These are phyloP conservation scores for Erodium trifolium DNA, from an alignment of 441 rosid species.

Conservation along the genomic window DNA sequence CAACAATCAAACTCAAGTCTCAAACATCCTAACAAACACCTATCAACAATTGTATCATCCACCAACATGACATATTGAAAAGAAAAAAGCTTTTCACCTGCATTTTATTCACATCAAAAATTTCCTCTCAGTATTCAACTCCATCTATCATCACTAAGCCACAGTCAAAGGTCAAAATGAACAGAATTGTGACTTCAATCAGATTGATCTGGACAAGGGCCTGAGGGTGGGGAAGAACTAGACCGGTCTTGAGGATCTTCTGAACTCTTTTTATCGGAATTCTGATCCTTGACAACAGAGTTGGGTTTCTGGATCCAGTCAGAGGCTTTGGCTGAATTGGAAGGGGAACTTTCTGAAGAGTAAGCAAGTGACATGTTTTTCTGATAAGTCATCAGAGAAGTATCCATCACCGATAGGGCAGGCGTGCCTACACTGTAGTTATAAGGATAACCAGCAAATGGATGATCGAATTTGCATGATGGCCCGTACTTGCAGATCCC, in stretches of 20 bases:
- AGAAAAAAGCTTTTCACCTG: slow-evolving; percentile 31
- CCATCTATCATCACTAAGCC: not conserved
- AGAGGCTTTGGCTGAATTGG: slow-evolving; percentile 10
- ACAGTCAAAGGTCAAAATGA: slow-evolving; percentile 21
- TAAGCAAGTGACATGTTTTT: slow-evolving; percentile 28
- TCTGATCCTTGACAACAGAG: slow-evolving; percentile 23
- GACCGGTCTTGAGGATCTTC: slow-evolving; percentile 26
- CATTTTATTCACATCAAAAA: slow-evolving; percentile 42
- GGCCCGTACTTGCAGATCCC: not conserved
- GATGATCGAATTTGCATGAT: not conserved
- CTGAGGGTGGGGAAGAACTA: slow-evolving; percentile 20
- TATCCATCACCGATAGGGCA: slow-evolving; percentile 8
- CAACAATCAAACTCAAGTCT: too few relatives aligned
- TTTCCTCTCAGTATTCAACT: slow-evolving; percentile 18
- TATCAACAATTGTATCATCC: slow-evolving; percentile 4
- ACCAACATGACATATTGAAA: slow-evolving; percentile 13
- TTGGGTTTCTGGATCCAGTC: slow-evolving; percentile 16
- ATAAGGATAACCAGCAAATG: not conserved
- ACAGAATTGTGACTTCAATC: slow-evolving; percentile 13
- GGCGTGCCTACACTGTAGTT: not conserved
- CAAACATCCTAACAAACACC: not conserved
- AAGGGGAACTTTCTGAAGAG: slow-evolving; percentile 27
- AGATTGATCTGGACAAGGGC: slow-evolving; percentile 15
- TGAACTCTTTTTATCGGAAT: slow-evolving; percentile 23
- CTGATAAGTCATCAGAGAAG: slow-evolving; percentile 20